Evolutionary conservation across 2,329 filamentous ascomycete genomes (phyloP).

Genomic region (Hypoxylon sp.): DNA sequence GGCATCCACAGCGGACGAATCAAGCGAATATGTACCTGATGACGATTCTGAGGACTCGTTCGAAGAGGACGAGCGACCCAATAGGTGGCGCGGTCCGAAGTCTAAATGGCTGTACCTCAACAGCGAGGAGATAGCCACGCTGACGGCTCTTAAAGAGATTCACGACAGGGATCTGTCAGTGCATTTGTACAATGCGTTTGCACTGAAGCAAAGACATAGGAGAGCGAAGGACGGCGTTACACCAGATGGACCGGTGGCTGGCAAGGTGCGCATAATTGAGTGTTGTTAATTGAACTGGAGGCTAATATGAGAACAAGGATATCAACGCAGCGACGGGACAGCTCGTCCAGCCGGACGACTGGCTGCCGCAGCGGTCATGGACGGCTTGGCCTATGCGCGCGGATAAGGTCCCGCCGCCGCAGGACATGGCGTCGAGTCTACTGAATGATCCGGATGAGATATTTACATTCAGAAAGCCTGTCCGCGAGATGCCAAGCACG

Average conservation of each 20-base stretch:
- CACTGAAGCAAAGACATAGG: conserved; percentile 68
- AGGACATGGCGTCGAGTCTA: conserved; percentile 62
- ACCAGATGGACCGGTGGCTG: conserved; percentile 40
- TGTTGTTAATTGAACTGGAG: conserved; percentile 2
- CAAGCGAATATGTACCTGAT: conserved; percentile 53
- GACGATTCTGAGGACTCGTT: conserved; percentile 57
- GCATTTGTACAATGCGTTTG: conserved; percentile 85
- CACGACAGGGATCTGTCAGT: conserved; percentile 77
- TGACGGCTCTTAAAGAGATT: conserved; percentile 73
- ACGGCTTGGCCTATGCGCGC: conserved; percentile 86
- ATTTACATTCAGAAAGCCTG: conserved; percentile 65
- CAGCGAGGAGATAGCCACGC: conserved; percentile 72
- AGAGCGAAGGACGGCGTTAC: conserved; percentile 19
- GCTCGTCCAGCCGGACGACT: conserved; percentile 54
- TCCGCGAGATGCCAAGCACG: conserved; percentile 66
- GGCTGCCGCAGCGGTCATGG: conserved; percentile 75
- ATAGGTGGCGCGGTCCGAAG: conserved; percentile 78
- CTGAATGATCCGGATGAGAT: conserved; percentile 58
- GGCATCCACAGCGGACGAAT: conserved; percentile 42
- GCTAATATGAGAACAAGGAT: conserved; percentile 45
- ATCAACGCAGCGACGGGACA: conserved; percentile 51
- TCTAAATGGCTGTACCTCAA: conserved; percentile 78
- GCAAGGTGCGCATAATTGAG: conserved; percentile 55
- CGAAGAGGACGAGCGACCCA: conserved; percentile 66
- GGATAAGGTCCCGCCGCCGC: conserved; percentile 72